phyloP scores from a whole-genome alignment of 177 flowering plant species.

The Telopea speciosissima region DNA sequence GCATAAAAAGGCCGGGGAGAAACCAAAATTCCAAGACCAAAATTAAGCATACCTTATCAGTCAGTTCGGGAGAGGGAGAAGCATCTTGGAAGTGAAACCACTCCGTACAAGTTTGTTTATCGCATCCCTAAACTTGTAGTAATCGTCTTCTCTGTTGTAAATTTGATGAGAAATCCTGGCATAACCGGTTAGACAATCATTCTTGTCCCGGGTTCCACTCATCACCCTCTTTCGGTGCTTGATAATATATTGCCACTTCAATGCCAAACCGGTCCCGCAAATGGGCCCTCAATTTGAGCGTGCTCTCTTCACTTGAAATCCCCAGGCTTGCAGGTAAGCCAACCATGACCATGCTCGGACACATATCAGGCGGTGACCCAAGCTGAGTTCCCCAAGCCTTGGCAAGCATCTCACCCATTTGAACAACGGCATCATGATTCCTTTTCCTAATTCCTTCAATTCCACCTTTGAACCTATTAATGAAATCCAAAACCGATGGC shows the following conservation, averaged over 20 bases:
- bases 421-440: conserved; percentile 63
- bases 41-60: too few relatives aligned
- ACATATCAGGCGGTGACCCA: conserved; percentile 76
- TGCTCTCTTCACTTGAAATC: conserved; percentile 50
- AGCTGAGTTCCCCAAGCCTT: conserved; percentile 78
- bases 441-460: too few relatives aligned
- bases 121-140: conserved; percentile 66
- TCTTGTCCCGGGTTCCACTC: conserved; percentile 10
- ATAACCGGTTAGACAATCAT: conserved; percentile 47
- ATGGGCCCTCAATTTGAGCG: conserved; percentile 53
- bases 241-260: conserved; percentile 72
- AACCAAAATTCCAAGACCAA: background rate
- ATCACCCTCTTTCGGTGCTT: conserved; percentile 42
- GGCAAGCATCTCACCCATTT: conserved; percentile 84
- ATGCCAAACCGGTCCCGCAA: conserved; percentile 55
- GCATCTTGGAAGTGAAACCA: too few relatives aligned
- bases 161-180: conserved; percentile 84
- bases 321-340: conserved; percentile 69
- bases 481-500: too few relatives aligned
- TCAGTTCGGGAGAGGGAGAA: too few relatives aligned
- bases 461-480: too few relatives aligned
- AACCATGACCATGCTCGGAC: conserved; percentile 82
- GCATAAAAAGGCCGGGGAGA: background rate
- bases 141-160: conserved; percentile 69
- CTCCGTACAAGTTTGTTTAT: too few relatives aligned